These are phyloP conservation scores for Nasturtium officinale DNA, from an alignment of 345 rosid genomes.

Conservation along the genomic window DNA sequence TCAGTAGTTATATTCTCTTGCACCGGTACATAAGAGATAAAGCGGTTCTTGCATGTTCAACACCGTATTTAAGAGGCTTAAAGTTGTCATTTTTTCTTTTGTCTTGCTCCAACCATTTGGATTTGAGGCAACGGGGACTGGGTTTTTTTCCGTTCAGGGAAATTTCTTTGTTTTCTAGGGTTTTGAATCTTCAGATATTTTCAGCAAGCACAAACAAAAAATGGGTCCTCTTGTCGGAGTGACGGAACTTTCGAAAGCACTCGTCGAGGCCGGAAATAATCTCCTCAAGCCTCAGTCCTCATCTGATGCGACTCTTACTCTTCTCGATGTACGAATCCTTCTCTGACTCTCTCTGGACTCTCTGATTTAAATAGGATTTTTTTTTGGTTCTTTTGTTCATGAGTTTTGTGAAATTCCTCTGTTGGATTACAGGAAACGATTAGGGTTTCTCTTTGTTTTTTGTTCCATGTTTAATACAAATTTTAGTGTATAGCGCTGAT, in stretches of 20 bases:
- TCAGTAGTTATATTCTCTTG: not conserved
- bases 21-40: not conserved
- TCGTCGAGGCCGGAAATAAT: conserved; percentile 56
- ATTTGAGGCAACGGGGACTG: conserved; percentile 18
- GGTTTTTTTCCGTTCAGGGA: conserved; percentile 8
- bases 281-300: conserved; percentile 59
- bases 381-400: conserved; percentile 13
- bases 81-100: conserved; percentile 9
- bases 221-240: conserved; percentile 54
- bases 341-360: not conserved
- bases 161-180: conserved; percentile 46
- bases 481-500: not conserved
- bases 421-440: conserved; percentile 14
- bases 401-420: conserved; percentile 25
- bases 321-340: conserved; percentile 58
- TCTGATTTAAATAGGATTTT: conserved; percentile 23
- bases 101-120: conserved; percentile 13
- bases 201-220: not conserved
- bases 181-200: conserved; percentile 20
- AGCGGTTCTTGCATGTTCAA: conserved; percentile 34
- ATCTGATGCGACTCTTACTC: conserved; percentile 49
- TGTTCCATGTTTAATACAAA: not conserved
- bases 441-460: conserved; percentile 31
- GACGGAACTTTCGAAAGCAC: conserved; percentile 49
- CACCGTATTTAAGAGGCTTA: conserved; percentile 31